Base-by-base conservation (phyloP, 1,284 basidiomycete genomes). In the Apiotrichum brassicae region DNA sequence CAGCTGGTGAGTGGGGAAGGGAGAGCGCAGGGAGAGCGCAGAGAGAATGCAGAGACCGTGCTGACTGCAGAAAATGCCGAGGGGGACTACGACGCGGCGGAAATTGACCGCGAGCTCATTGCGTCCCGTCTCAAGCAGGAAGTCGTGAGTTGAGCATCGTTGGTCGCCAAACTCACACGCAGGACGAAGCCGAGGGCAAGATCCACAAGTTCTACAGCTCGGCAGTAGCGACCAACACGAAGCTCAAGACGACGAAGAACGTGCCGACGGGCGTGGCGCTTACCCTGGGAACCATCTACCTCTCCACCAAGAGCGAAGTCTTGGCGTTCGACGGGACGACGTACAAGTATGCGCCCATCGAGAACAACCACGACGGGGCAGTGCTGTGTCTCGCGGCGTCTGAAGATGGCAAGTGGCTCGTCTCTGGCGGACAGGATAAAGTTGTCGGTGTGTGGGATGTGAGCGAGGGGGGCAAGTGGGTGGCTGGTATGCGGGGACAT, bases 61-160 rank as follows among this genome's bases (percentile, higher is more conserved):
- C 55, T 16, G 48, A n/a, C 18, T 19, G 12, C 44, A 64, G 61
- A 54, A 43, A 52, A 22, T 18, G 65, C 66, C 43, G 87, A 88
- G 26, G 86, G 84, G 26, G 88, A 91, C 54, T 89, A 84, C 56
- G 93, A 98, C 65, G 94, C 94, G 3, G 90, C 88, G 0, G 90
- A 93, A 58, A 83, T 94, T 42, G 93, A 97, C 76, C 81, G 82
- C 59, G 92, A 97, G 57, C 79, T 95, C 58, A 89, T 98, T 55
- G 87, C 89, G 37, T 81, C 90, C 16, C 78, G 93, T 41, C 76
- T 98, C 57, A 87, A 89, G 68, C 84, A 90, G 68, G 91, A 94
- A 74, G 88, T 92, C 18, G 77, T 78, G 47, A 55, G 76, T 75
- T 4, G 20, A n/a, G 4, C 12, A 41, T 22, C 12, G 4, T 4